A percentile compares a stretch with the other conserved stretches of the same genome.
These are phyloP conservation scores for Basidiobolus heterosporus DNA, from an alignment of 371 early-diverging fungal species.

Conservation along the genomic window DNA sequence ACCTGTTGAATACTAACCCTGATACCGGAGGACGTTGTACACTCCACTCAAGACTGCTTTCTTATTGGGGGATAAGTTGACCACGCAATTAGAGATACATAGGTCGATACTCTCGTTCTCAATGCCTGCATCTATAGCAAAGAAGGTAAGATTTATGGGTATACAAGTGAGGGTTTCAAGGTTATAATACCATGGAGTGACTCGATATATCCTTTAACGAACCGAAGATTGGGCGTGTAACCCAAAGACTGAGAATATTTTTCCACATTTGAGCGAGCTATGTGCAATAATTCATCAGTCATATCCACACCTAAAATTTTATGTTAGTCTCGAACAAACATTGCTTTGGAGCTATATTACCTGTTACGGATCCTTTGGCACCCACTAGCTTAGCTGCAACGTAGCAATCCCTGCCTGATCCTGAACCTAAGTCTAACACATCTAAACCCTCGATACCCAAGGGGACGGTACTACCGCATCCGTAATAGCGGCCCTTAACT, in stretches of 20 bases:
- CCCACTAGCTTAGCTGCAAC: conserved; percentile 26
- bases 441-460: conserved; percentile 24
- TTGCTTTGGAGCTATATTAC: background rate
- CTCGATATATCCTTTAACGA: background rate
- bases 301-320: conserved; percentile 17
- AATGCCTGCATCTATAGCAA: conserved; percentile 12
- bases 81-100: conserved; percentile 24
- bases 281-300: conserved; percentile 25
- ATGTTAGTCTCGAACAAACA: background rate
- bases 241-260: background rate
- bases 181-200: background rate
- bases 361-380: conserved; percentile 15
- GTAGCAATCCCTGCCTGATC: conserved; percentile 29
- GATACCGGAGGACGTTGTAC: conserved; percentile 9
- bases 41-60: conserved; percentile 19
- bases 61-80: conserved; percentile 27
- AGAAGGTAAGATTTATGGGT: background rate
- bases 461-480: conserved; percentile 26
- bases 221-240: background rate
- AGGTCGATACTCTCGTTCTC: conserved; percentile 17
- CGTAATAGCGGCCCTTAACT: conserved; percentile 11
- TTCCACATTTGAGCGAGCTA: conserved; percentile 11
- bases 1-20: too few relatives aligned
- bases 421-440: conserved; percentile 26
- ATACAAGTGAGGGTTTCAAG: background rate